These are phyloP conservation scores for Cyberlindnera subsufficiens DNA, from an alignment of 805 yeast species.

Conservation along the genomic window DNA sequence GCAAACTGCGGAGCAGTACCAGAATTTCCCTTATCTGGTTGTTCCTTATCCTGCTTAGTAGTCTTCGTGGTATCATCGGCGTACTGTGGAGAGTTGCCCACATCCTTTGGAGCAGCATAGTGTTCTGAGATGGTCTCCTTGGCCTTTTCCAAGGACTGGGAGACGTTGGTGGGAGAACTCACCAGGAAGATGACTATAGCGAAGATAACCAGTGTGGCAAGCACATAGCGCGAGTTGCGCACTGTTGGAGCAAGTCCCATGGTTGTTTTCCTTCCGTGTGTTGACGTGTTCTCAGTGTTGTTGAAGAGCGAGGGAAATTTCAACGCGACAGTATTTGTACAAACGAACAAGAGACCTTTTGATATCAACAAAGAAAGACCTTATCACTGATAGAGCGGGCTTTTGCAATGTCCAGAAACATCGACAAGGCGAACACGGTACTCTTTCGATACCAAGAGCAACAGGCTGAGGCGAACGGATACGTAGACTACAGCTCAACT, in stretches of 20 bases:
- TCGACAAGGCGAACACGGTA: constrained; percentile 69
- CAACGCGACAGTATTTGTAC: too few species aligned
- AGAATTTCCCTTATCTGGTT: not conserved
- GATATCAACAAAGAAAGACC: too few species aligned
- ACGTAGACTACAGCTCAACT: constrained; percentile 47
- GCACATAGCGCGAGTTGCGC: constrained; percentile 46
- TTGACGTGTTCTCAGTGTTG: not conserved
- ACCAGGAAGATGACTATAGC: constrained; percentile 45
- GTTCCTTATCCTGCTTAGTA: constrained; percentile 9
- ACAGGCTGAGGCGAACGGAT: constrained; percentile 53
- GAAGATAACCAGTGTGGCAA: constrained; percentile 46
- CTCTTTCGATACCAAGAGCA: constrained; percentile 60
- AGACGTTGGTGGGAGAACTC: constrained; percentile 35
- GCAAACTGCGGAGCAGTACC: constrained; percentile 20
- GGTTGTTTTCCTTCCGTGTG: constrained; percentile 1
- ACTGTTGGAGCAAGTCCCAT: constrained; percentile 16
- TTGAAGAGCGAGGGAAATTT: too few species aligned
- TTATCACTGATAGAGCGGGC: too few species aligned
- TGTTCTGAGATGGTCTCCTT: constrained; percentile 12
- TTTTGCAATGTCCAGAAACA: constrained; percentile 61
- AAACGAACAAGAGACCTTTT: too few species aligned
- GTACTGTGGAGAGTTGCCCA: constrained; percentile 21
- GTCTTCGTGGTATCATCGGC: constrained; percentile 22
- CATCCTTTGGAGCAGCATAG: constrained; percentile 7
- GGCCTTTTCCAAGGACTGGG: constrained; percentile 27